Conservation (phyloP, 129 eudicot genomes). For the Centella asiatica region DNA sequence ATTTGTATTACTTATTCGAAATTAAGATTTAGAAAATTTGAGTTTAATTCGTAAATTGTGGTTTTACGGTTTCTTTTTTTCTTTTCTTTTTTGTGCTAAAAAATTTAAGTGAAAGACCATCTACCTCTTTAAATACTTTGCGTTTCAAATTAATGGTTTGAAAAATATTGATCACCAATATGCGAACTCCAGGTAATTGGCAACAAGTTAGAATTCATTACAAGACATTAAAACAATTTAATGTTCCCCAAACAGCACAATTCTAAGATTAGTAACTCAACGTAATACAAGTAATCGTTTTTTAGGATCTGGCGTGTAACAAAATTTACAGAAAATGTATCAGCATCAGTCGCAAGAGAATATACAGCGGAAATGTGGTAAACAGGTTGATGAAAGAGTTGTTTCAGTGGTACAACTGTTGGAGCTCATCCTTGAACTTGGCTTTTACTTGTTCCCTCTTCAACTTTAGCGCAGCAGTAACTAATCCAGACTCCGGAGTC, state of each 20-base stretch:
- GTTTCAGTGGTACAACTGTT: constrained; percentile 49
- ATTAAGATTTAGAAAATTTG: no score
- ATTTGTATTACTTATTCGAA: no score
- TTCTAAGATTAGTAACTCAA: background rate
- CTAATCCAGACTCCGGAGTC: constrained; percentile 95
- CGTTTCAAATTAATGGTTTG: no score
- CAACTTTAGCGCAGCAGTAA: constrained; percentile 84
- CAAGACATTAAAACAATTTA: background rate
- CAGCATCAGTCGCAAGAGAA: background rate
- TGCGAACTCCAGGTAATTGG: no score
- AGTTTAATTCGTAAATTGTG: no score
- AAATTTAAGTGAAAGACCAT: no score
- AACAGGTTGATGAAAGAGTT: background rate
- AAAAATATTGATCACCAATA: no score
- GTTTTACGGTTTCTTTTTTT: no score
- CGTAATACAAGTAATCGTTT: background rate
- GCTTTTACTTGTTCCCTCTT: constrained; percentile 82
- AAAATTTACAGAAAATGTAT: background rate
- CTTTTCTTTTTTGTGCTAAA: no score
- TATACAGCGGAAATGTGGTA: background rate
- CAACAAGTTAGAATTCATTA: no score
- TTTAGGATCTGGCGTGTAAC: background rate
- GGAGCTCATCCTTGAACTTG: constrained; percentile 59
- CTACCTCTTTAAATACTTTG: no score
- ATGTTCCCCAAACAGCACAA: background rate